Evolutionary conservation across 140 eudicot species (phyloP).

Genomic region (Oenanthe javanica): DNA sequence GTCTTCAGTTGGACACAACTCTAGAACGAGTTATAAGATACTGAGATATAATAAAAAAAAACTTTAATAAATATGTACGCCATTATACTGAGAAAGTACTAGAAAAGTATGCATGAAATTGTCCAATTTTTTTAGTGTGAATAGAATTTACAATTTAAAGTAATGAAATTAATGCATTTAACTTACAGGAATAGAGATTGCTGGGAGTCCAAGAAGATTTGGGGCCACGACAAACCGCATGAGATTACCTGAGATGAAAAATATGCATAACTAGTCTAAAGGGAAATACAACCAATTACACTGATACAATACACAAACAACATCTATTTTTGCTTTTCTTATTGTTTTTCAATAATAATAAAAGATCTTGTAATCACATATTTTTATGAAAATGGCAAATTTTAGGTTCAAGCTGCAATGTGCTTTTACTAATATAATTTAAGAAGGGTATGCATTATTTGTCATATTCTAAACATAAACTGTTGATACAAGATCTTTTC

Average conservation of each 20-base stretch:
- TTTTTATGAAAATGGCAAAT: background rate
- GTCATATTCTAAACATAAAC: background rate
- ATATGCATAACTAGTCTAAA: background rate
- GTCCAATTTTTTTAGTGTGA: background rate
- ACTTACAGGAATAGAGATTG: constrained; percentile 79
- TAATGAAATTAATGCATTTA: background rate
- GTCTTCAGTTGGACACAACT: background rate
- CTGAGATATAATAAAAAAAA: background rate
- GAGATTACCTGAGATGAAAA: constrained; percentile 40
- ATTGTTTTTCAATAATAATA: background rate
- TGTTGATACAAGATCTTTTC: background rate
- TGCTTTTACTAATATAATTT: background rate
- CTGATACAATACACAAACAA: background rate
- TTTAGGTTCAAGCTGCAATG: background rate
- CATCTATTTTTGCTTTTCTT: background rate
- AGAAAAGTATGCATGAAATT: background rate
- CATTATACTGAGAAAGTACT: background rate
- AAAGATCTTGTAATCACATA: background rate
- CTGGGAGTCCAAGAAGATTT: constrained; percentile 88
- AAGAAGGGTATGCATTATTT: background rate
- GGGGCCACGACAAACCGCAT: constrained; percentile 69
- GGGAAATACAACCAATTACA: background rate
- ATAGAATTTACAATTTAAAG: background rate
- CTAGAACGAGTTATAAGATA: background rate
- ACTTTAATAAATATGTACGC: background rate